Evolutionary conservation across 2,329 filamentous ascomycete species (phyloP), one percentile per base, ranked within the genome.

Genomic region (Fusarium sp.): DNA sequence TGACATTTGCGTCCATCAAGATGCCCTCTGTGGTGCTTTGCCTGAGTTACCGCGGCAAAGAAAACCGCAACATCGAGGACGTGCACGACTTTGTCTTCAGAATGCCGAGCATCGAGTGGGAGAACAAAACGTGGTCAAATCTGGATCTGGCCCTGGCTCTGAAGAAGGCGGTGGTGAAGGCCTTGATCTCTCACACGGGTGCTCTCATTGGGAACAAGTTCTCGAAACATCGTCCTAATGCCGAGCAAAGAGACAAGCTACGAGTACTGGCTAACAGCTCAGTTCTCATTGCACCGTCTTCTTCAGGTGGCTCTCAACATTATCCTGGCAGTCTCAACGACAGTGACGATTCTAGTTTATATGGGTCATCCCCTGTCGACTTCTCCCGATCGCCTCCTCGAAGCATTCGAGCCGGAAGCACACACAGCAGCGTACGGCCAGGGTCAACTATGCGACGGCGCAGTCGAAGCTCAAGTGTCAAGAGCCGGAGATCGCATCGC

Each of bases 61-160:
- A 94, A 43, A 93, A 97, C 70, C 93, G 94, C 77, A 99, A 98
- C 75, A 87, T 99, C 59, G 94, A 98, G 81, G 97, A 99, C 79
- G 92, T 99, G 18, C 95, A 99, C 80, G 92, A 98, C 77, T 97
- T 99, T 72, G 96, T 99, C 48, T 99, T 99, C 87, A 91, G 93
- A 33, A 89, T 99, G 81, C 96, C 96, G 6, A 92, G 92, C 4
- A 90, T 99, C 46, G 96, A 99, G 78, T 98, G 97, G 82, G 90
- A 93, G 68, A 99, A 99, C 85, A 99, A 99, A 84, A 98, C 94
- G 11, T 99, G 96, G 96, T 98, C 94, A 9, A 99, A 98, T 78
- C 87, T 99, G 9, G 96, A 99, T 76, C 88, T 99, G 12, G 94
- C 95, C 1, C 85, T 98, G 47, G 92, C 94, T 16, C 86, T 99